phyloP scores from a whole-genome alignment of 2,329 filamentous ascomycete species.

The Fusarium vanettenii region DNA sequence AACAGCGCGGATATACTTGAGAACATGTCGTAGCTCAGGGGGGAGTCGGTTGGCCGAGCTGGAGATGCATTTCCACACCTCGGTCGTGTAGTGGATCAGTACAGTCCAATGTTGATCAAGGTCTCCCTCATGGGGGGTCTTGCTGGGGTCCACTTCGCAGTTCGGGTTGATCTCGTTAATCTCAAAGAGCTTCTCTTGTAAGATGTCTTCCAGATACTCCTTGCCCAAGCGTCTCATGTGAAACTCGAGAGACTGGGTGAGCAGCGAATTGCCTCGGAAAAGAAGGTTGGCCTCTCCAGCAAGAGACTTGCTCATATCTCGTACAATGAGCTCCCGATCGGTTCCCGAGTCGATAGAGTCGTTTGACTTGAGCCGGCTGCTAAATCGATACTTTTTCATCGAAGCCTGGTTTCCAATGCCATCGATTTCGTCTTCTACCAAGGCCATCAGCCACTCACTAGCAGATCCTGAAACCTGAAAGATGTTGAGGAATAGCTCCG shows the following conservation, averaged over 20 bases:
- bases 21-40: conserved; percentile 82
- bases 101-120: conserved; percentile 85
- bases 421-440: conserved; percentile 98
- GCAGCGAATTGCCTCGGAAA: conserved; percentile 92
- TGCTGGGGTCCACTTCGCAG: conserved; percentile 94
- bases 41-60: conserved; percentile 81
- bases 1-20: conserved; percentile 91
- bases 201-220: conserved; percentile 88
- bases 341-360: conserved; percentile 72
- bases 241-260: conserved; percentile 93
- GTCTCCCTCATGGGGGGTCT: conserved; percentile 72
- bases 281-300: conserved; percentile 92
- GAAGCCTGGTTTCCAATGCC: conserved; percentile 86
- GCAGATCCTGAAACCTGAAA: conserved; percentile 91
- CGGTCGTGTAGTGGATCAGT: conserved; percentile 80
- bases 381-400: conserved; percentile 79
- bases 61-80: conserved; percentile 87
- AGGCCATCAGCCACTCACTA: conserved; percentile 88
- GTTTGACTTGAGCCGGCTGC: conserved; percentile 75
- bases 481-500: conserved; percentile 90
- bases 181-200: conserved; percentile 86
- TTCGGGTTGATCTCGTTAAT: conserved; percentile 92
- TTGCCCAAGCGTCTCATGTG: conserved; percentile 96
- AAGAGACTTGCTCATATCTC: conserved; percentile 82
- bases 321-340: conserved; percentile 78